Base-by-base conservation (phyloP, 2,329 filamentous ascomycete genomes). In the Arthrobotrys iridis region DNA sequence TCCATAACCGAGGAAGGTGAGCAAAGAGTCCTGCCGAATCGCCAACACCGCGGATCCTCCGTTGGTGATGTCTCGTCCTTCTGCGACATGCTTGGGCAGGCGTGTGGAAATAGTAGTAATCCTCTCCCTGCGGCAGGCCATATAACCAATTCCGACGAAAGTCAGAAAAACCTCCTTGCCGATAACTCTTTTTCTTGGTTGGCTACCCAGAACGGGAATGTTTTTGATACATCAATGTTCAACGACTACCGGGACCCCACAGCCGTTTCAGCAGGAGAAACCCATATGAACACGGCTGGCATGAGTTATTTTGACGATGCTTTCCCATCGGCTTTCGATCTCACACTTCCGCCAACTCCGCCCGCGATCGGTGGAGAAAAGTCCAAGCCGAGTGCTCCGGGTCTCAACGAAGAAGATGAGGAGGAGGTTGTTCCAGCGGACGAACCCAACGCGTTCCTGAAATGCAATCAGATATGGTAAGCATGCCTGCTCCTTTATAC, bases 401-500 rank as follows among this genome's bases (percentile, higher is more conserved):
- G 67, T 7, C 64, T 76, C 57, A 70, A 77, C 41, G 70, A 92
- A 81, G 88, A 92, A 67, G 85, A 88, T 3, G 86, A 89, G 5
- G 90, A 90, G 35, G 81, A 85, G 41, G 83, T 89, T 76, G 87
- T 88, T 13, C 87, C 88, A 7, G 86, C 84, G 7, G 86, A 87
- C 71, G 85, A 88, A 77, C 85, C 85, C 62, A 85, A 87, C 30
- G 85, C 90, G 78, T 86, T 92, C 80, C 86, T 97, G 79, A 93
- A 88, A 73, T 97, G 93, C 83, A 93, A 91, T 79, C 93, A 95
- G 81, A 93, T 98, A 59, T 98, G 94, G 94, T 97, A 87, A 81
- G 91, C 85, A 50, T 13, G 10, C 24, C 13, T 18, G 5, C 1
- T 45, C 26, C 11, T 2, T n/a, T 59, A 46, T 46, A 35, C 52